Percentiles rank a stretch among this genome's conserved stretches.
Evolutionary conservation across 345 rosid species (phyloP).

Genomic region (Alliaria petiolata): DNA sequence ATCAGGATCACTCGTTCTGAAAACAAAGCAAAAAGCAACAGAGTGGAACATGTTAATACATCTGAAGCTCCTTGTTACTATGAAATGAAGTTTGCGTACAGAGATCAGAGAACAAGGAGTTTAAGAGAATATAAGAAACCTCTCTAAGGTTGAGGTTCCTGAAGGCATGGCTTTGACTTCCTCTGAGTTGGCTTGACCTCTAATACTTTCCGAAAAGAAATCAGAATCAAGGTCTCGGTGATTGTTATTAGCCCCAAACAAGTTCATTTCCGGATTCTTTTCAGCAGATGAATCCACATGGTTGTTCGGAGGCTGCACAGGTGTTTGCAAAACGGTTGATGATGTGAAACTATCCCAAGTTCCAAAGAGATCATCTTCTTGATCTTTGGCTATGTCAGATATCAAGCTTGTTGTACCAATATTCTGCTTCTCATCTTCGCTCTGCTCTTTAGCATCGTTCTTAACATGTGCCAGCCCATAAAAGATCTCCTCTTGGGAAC

Average conservation of each 20-base stretch:
- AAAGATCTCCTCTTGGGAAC: constrained; percentile 19
- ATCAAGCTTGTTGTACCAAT: constrained; percentile 25
- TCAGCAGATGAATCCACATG: constrained; percentile 27
- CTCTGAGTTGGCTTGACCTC: constrained; percentile 31
- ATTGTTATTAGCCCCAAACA: constrained; percentile 28
- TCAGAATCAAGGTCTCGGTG: constrained; percentile 38
- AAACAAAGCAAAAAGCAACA: not conserved
- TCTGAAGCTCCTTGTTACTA: not conserved
- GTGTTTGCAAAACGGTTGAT: constrained; percentile 34
- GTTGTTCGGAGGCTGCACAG: constrained; percentile 29
- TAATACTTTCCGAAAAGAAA: constrained; percentile 35
- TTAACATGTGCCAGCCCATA: constrained; percentile 10
- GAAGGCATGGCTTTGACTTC: constrained; percentile 19
- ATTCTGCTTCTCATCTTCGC: constrained; percentile 37
- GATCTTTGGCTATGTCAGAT: constrained; percentile 30
- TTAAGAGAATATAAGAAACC: constrained; percentile 32
- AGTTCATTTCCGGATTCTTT: constrained; percentile 33
- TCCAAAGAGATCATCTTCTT: constrained; percentile 54
- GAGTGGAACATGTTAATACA: not conserved
- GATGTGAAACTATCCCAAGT: constrained; percentile 63
- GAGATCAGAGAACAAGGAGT: not conserved
- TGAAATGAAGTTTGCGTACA: not conserved
- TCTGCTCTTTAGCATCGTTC: constrained; percentile 15
- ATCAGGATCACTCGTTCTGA: constrained; percentile 34
- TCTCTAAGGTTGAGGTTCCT: constrained; percentile 43